Conservation (phyloP, 1,139 yeast genomes). For the Pichia sp. region DNA sequence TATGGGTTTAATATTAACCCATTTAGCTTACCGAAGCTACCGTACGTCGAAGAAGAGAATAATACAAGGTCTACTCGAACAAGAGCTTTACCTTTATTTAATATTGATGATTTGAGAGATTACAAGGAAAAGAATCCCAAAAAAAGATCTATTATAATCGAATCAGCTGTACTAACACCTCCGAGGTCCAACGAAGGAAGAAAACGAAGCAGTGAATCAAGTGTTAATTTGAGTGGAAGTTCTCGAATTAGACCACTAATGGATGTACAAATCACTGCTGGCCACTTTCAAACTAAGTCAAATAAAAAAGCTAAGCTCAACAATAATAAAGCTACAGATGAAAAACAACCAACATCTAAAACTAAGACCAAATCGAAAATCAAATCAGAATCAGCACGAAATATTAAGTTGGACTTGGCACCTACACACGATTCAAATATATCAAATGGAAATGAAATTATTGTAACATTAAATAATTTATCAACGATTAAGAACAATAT, state of each 20-base stretch:
- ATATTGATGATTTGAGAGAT: conserved; percentile 10
- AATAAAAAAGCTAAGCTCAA: not conserved
- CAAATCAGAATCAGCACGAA: not conserved
- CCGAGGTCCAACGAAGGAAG: not conserved
- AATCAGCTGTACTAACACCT: not conserved
- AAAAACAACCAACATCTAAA: not conserved
- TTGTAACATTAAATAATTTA: conserved; percentile 8
- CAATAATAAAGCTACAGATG: not conserved
- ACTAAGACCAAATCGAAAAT: not conserved
- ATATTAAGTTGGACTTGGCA: not conserved
- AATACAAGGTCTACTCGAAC: conserved; percentile 6
- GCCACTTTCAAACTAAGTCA: not conserved
- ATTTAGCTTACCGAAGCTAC: not conserved
- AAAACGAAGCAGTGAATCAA: not conserved
- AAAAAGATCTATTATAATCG: conserved; percentile 17
- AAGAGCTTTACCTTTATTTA: conserved; percentile 5
- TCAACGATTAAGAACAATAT: conserved; percentile 2
- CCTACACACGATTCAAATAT: not conserved
- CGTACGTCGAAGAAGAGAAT: not conserved
- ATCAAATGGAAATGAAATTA: not conserved
- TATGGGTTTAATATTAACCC: conserved; percentile 19
- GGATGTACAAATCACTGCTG: not conserved
- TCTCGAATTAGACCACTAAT: not conserved
- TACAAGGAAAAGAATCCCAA: conserved; percentile 11
- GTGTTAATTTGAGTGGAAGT: not conserved